phyloP scores from a whole-genome alignment of 768 basidiomycete genomes.

The Porpolomopsis calyptriformis region DNA sequence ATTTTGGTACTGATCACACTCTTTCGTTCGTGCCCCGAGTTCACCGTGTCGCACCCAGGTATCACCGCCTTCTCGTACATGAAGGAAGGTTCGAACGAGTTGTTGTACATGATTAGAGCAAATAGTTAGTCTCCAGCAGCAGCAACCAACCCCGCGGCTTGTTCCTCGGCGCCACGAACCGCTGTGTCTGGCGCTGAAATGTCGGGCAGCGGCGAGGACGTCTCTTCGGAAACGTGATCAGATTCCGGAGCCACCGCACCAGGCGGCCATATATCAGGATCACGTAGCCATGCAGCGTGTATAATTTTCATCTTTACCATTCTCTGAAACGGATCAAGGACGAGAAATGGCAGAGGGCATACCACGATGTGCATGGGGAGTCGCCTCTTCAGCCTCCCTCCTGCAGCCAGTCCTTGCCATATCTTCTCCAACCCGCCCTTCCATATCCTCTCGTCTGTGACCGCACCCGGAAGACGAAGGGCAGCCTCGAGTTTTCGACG shows the following conservation, averaged over 20 bases:
- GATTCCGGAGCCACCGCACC: conserved; percentile 50
- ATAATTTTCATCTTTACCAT: conserved; percentile 54
- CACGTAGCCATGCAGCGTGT: conserved; percentile 64
- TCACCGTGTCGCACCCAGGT: conserved; percentile 35
- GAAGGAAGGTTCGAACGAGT: no score
- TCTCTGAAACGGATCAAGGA: conserved; percentile 3
- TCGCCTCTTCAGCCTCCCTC: conserved; percentile 45
- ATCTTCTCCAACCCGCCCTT: conserved; percentile 44
- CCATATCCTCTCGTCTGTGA: conserved; percentile 47
- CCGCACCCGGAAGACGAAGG: conserved; percentile 35
- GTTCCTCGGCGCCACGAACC: no score
- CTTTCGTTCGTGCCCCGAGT: conserved; percentile 9
- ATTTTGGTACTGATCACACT: conserved; percentile 59
- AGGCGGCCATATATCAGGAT: conserved; percentile 60
- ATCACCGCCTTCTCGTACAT: conserved; percentile 70
- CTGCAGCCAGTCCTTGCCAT: conserved; percentile 51
- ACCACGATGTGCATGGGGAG: conserved; percentile 61
- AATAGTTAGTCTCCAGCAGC: no score
- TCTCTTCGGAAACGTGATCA: conserved; percentile 40
- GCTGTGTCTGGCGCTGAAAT: no score
- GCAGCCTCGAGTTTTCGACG: conserved; percentile 41
- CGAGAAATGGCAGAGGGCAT: conserved; percentile 21
- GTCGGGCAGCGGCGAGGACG: no score
- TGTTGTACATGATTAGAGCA: no score
- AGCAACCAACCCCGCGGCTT: no score